Evolutionary conservation across 352 stramenopile species (phyloP), one percentile per base, ranked within the genome.

Genomic region (Halophytophthora batemanensis): DNA sequence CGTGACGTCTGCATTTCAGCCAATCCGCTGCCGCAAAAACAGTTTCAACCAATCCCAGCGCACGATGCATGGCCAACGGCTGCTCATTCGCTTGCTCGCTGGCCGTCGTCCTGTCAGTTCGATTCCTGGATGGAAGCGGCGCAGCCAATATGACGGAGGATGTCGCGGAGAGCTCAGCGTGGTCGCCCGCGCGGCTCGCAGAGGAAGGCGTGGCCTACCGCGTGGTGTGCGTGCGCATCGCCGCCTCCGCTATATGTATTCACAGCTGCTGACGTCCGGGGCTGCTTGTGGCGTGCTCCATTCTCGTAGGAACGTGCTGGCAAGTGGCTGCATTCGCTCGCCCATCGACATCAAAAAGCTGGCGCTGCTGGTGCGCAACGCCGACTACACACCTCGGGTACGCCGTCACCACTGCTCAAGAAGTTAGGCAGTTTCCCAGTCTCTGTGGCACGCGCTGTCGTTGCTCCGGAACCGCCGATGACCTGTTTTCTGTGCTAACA

Each of bases 351-450:
- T 85, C 52, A 72, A 87, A 57, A 63, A 72, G 29, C 68, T 90
- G 40, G 80, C 77, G 34, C 54, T 87, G 47, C 64, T 82, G 28
- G 76, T 88, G 42, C 80, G 80, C 45, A 88, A 90, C 57, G 71
- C 80, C 1, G 76, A 86, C 62, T 90, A 88, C 60, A 64, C 71
- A 12, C 75, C 66, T 18, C 66, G 76, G 39, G 77, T 88, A 58
- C 3, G 57, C 23, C 8, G n/a, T 10, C 41, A 33, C 43, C 0
- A 6, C 21, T 38, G 29, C 6, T 29, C 8, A 11, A 45, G 21
- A 15, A 33, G 7, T 6, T 17, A 31, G 2, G 8, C 4, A 10
- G 7, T 21, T 43, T 33, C 40, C 55, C n/a, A n/a, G n/a, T n/a
- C n/a, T n/a, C n/a, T n/a, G n/a, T n/a, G n/a, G n/a, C n/a, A n/a